phyloP scores from a whole-genome alignment of 345 rosid genomes.

The Linum trigynum region DNA sequence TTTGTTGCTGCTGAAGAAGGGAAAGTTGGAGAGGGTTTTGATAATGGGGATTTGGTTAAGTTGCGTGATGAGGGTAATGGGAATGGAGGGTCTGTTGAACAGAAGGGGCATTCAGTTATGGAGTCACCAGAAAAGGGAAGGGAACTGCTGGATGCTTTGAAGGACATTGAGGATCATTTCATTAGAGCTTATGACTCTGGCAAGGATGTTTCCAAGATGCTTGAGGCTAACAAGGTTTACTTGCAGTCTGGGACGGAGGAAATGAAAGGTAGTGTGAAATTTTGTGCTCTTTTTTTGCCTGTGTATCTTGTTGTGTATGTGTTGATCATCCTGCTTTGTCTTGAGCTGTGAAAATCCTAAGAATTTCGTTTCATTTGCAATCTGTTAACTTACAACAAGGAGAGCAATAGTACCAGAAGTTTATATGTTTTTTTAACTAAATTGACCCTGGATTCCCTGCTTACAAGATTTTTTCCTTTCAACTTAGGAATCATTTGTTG shows the following conservation, averaged over 20 bases:
- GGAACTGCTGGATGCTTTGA: slow-evolving; percentile 61
- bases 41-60: slow-evolving; percentile 22
- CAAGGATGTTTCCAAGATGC: slow-evolving; percentile 60
- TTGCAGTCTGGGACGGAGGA: slow-evolving; percentile 47
- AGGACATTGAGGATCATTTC: slow-evolving; percentile 59
- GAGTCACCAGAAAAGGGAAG: slow-evolving; percentile 47
- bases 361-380: no score
- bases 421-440: neutral
- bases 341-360: neutral
- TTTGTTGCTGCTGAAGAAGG: slow-evolving; percentile 9
- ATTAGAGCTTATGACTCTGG: slow-evolving; percentile 68
- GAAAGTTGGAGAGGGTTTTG: slow-evolving; percentile 16
- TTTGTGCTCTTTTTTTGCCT: no score
- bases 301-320: no score
- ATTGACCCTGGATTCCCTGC: neutral
- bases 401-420: neutral
- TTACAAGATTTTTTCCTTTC: neutral
- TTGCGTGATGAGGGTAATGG: slow-evolving; percentile 13
- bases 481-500: neutral
- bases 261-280: slow-evolving; percentile 40
- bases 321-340: neutral
- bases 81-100: slow-evolving; percentile 29
- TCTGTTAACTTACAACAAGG: neutral
- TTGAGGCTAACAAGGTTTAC: slow-evolving; percentile 49
- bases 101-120: slow-evolving; percentile 35